phyloP scores from a whole-genome alignment of 768 basidiomycete species.

The Gymnopilus dilepis region DNA sequence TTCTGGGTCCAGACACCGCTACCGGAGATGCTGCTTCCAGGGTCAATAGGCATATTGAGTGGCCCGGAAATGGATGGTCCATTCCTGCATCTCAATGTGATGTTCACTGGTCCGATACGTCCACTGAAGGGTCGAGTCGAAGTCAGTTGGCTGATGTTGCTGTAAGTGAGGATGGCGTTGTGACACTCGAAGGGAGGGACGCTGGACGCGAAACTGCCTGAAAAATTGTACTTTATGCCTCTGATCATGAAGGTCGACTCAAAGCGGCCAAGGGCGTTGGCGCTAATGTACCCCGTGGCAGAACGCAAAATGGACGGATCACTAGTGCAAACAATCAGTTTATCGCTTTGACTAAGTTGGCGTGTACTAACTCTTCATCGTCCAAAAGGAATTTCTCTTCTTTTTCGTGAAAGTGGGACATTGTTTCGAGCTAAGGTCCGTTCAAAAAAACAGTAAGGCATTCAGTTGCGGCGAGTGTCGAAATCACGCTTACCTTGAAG shows the following conservation, averaged over 20 bases:
- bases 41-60: slow-evolving; percentile 8
- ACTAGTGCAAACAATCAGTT: too few species aligned
- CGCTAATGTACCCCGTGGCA: slow-evolving; percentile 5
- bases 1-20: slow-evolving; percentile 9
- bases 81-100: background rate
- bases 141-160: background rate
- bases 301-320: too few species aligned
- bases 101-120: background rate
- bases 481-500: too few species aligned
- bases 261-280: slow-evolving; percentile 10
- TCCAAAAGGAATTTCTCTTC: too few species aligned
- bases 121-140: background rate
- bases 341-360: too few species aligned
- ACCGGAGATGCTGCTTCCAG: slow-evolving; percentile 6
- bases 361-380: too few species aligned
- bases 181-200: slow-evolving; percentile 8
- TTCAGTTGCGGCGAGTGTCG: too few species aligned
- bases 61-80: slow-evolving; percentile 1
- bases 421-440: too few species aligned
- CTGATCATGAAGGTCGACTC: slow-evolving; percentile 2
- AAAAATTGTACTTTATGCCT: slow-evolving; percentile 6
- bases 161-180: slow-evolving; percentile 7
- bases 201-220: background rate
- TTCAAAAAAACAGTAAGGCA: too few species aligned
- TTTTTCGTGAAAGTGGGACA: too few species aligned